Percentiles rank a stretch among this genome's conserved stretches.
These are phyloP conservation scores for Thermothielavioides terrestris DNA, from an alignment of 495 filamentous ascomycete genomes.

Conservation along the genomic window DNA sequence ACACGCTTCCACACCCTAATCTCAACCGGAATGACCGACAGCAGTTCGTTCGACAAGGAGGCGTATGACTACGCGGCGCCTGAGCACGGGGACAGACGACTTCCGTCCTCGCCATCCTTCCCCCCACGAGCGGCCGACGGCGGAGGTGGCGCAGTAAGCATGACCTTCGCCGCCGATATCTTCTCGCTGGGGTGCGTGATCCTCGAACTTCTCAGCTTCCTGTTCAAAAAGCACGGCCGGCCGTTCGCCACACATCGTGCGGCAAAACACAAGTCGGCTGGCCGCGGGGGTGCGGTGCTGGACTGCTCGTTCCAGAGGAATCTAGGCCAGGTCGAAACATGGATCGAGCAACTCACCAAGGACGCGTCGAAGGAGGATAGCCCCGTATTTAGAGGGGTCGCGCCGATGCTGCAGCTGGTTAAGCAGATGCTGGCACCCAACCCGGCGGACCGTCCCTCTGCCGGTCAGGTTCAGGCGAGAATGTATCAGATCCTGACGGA, in stretches of 20 bases:
- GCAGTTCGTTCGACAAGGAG: conserved; percentile 56
- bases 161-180: conserved; percentile 51
- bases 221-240: conserved; percentile 62
- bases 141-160: conserved; percentile 20
- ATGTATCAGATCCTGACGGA: conserved; percentile 40
- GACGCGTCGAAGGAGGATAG: conserved; percentile 61
- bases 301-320: conserved; percentile 84
- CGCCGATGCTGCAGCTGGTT: conserved; percentile 39
- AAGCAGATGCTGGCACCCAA: conserved; percentile 37
- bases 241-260: conserved; percentile 67
- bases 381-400: conserved; percentile 36
- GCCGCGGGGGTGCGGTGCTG: conserved; percentile 57
- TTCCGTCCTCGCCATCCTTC: conserved; percentile 23
- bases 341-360: conserved; percentile 62
- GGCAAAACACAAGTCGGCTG: conserved; percentile 54
- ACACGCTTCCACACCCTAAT: conserved; percentile 46
- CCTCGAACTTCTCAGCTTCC: conserved; percentile 58
- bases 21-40: conserved; percentile 32
- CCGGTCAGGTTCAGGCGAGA: conserved; percentile 35
- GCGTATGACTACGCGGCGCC: conserved; percentile 83
- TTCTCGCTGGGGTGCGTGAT: conserved; percentile 69
- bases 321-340: conserved; percentile 62
- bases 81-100: conserved; percentile 57
- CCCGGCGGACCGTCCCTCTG: conserved; percentile 39
- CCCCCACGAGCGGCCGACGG: conserved; percentile 21